Percentiles rank a stretch among this genome's conserved stretches.
These are phyloP conservation scores for Neoboletus subvelutipes DNA, from an alignment of 768 basidiomycete species.

Conservation along the genomic window DNA sequence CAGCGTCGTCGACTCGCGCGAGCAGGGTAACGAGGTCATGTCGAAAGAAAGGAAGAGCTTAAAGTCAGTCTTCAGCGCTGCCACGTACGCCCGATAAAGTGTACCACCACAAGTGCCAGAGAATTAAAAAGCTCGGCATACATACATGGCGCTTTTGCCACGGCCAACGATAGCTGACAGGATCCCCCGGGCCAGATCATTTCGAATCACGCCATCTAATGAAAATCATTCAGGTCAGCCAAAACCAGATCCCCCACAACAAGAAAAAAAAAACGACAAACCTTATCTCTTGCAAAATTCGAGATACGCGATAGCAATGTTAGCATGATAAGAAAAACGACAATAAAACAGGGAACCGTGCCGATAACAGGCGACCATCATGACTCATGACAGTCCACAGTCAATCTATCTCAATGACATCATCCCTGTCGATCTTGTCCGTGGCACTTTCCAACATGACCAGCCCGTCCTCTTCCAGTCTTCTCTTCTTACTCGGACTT, in stretches of 20 bases:
- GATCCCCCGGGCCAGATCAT: neutral
- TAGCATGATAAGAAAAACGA: slow-evolving; percentile 1
- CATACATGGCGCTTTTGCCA: neutral
- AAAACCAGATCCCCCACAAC: neutral
- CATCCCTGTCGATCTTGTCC: slow-evolving; percentile 54
- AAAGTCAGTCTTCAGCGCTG: neutral
- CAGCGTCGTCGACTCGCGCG: neutral
- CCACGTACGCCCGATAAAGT: neutral
- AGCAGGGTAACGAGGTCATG: neutral
- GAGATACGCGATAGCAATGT: neutral
- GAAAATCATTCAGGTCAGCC: neutral
- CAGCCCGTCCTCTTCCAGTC: slow-evolving; percentile 73
- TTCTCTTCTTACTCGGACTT: slow-evolving; percentile 64
- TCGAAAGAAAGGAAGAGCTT: neutral
- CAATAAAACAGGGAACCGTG: neutral
- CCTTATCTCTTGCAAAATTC: neutral
- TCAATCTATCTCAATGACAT: slow-evolving; percentile 60
- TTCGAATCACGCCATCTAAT: neutral
- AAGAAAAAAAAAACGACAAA: neutral
- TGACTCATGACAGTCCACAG: neutral
- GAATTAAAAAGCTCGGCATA: too few species aligned
- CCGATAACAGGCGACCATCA: neutral
- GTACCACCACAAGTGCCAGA: too few species aligned
- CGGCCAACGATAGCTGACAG: neutral
- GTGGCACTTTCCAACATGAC: slow-evolving; percentile 60